A percentile compares a stretch with the other conserved stretches of the same genome.
These are phyloP conservation scores for Agrocybe praecox DNA, from an alignment of 768 basidiomycete species.

Conservation along the genomic window DNA sequence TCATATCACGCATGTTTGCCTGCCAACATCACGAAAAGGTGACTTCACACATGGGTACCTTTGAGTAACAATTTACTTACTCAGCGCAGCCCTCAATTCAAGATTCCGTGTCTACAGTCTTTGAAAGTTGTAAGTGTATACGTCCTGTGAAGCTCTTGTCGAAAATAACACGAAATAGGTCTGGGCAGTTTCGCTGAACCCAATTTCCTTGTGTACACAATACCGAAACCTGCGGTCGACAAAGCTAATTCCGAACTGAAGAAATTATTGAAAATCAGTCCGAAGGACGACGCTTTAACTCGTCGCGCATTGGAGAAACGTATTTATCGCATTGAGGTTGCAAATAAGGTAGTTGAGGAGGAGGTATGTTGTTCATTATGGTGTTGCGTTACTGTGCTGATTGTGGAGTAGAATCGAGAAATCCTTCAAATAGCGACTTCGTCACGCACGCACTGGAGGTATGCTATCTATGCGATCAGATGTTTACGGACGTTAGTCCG, in stretches of 20 bases:
- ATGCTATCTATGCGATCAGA: constrained; percentile 69
- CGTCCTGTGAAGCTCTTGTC: neutral
- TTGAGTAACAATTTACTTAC: neutral
- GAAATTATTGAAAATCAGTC: constrained; percentile 28
- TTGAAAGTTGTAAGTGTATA: constrained; percentile 54
- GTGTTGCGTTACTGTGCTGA: neutral
- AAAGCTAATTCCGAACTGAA: constrained; percentile 39
- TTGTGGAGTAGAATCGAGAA: constrained; percentile 33
- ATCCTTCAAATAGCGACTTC: constrained; percentile 63
- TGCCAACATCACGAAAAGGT: constrained; percentile 90
- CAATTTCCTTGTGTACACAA: constrained; percentile 53
- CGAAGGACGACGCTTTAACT: constrained; percentile 41
- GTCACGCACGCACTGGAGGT: constrained; percentile 76
- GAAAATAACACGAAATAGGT: constrained; percentile 37
- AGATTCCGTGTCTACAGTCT: constrained; percentile 63
- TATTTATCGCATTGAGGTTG: constrained; percentile 39
- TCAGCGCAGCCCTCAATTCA: constrained; percentile 69
- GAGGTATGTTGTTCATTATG: constrained; percentile 40
- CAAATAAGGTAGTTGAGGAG: constrained; percentile 42
- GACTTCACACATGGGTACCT: neutral
- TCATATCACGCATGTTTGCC: constrained; percentile 62
- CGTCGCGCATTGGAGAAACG: constrained; percentile 45
- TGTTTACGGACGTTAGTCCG: constrained; percentile 70
- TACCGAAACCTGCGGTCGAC: constrained; percentile 46
- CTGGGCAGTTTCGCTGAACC: constrained; percentile 66